Evolutionary conservation across 2,329 filamentous ascomycete species (phyloP).

Genomic region (Parastagonospora avenae): DNA sequence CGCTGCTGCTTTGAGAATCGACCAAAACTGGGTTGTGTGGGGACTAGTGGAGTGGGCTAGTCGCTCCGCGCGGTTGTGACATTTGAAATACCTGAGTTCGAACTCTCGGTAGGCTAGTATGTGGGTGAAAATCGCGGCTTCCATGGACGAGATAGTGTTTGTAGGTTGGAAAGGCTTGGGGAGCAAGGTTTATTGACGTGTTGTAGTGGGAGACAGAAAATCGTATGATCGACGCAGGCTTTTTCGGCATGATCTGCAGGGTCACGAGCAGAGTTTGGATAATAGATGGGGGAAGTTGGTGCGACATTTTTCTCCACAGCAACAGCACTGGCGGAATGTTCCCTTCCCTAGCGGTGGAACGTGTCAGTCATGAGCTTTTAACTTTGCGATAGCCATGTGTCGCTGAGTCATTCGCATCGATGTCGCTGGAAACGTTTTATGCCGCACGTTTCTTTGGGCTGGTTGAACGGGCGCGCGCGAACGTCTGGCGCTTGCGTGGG

Average conservation of each 20-base stretch:
- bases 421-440: background rate
- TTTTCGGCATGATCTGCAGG: too few species aligned
- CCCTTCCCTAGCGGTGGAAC: background rate
- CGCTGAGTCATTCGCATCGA: too few species aligned
- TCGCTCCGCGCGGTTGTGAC: background rate
- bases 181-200: too few species aligned
- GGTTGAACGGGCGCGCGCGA: background rate
- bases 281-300: background rate
- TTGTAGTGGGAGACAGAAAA: too few species aligned
- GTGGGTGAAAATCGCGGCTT: too few species aligned
- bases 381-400: too few species aligned
- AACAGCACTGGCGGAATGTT: background rate
- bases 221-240: too few species aligned
- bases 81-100: too few species aligned
- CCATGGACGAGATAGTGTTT: too few species aligned
- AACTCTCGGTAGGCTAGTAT: too few species aligned
- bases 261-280: background rate
- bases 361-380: background rate
- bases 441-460: background rate
- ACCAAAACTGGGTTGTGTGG: background rate
- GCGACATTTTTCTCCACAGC: background rate
- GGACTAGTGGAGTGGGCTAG: background rate
- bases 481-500: too few species aligned
- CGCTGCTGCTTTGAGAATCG: background rate
- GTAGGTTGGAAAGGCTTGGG: too few species aligned